A percentile compares a stretch with the other conserved stretches of the same genome.
phyloP scores from a whole-genome alignment of 2,329 filamentous ascomycete species.

The Cercospora citrullina region DNA sequence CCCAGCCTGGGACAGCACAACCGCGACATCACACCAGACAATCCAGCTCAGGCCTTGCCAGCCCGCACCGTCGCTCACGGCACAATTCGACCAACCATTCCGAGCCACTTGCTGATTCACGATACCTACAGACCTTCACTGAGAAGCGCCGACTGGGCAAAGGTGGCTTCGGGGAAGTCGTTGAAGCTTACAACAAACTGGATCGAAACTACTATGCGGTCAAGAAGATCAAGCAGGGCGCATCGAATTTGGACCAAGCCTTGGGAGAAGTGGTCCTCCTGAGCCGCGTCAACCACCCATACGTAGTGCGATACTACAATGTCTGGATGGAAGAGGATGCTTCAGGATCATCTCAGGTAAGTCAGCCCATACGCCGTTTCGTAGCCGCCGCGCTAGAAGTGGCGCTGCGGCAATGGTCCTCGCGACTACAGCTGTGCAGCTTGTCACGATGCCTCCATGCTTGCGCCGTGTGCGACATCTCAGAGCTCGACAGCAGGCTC shows the following conservation, averaged over 20 bases:
- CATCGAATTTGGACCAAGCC: slow-evolving; percentile 73
- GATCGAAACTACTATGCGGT: slow-evolving; percentile 93
- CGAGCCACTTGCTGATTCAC: slow-evolving; percentile 53
- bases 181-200: slow-evolving; percentile 90
- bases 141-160: slow-evolving; percentile 87
- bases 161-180: slow-evolving; percentile 93
- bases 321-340: slow-evolving; percentile 83
- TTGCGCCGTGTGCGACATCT: not conserved
- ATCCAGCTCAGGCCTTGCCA: slow-evolving; percentile 28
- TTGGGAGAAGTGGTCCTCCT: slow-evolving; percentile 83
- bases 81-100: slow-evolving; percentile 36
- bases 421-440: not conserved
- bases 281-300: slow-evolving; percentile 89
- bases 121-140: slow-evolving; percentile 86
- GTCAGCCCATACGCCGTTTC: slow-evolving; percentile 34
- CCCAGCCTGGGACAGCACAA: slow-evolving; percentile 28
- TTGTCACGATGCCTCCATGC: not conserved
- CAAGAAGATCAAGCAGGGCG: slow-evolving; percentile 86
- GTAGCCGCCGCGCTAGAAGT: not conserved
- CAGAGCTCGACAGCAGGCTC: not conserved
- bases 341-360: slow-evolving; percentile 19
- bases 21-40: slow-evolving; percentile 15
- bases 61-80: slow-evolving; percentile 35
- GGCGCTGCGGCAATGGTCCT: not conserved
- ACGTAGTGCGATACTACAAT: slow-evolving; percentile 86